Percentiles rank a stretch among this genome's conserved stretches.
These are phyloP conservation scores for Talaromyces islandicus DNA, from an alignment of 2,329 filamentous ascomycete species.

Conservation along the genomic window DNA sequence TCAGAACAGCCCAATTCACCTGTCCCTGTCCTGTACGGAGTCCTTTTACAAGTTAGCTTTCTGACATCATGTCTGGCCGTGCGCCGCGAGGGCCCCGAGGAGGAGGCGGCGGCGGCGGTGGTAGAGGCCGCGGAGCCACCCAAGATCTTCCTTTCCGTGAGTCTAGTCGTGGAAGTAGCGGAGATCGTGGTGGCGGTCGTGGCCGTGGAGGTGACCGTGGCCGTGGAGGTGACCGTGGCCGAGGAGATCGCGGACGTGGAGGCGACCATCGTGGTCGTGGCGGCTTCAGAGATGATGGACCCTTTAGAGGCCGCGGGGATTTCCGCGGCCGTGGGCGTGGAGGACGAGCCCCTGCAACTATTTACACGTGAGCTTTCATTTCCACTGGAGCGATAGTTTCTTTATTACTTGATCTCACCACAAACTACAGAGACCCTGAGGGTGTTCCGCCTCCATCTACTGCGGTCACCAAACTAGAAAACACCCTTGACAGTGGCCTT, in stretches of 20 bases:
- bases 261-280: constrained; percentile 19
- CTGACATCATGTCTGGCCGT: neutral
- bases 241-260: constrained; percentile 13
- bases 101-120: neutral
- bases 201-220: constrained; percentile 17
- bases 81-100: neutral
- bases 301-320: constrained; percentile 19
- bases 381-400: neutral
- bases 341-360: constrained; percentile 5
- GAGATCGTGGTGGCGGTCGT: constrained; percentile 2
- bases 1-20: neutral
- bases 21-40: neutral
- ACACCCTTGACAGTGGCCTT: neutral
- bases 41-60: neutral
- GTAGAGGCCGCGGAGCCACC: neutral
- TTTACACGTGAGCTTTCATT: constrained; percentile 8
- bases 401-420: neutral
- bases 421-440: neutral
- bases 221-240: constrained; percentile 12
- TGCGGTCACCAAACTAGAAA: constrained; percentile 2
- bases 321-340: constrained; percentile 19
- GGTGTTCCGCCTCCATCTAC: neutral
- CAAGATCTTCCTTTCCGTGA: neutral
- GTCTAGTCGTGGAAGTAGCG: neutral
- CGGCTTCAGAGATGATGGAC: neutral